phyloP scores from a whole-genome alignment of 108 stramenopile genomes.

The Pseudonitzschia delicatissima region DNA sequence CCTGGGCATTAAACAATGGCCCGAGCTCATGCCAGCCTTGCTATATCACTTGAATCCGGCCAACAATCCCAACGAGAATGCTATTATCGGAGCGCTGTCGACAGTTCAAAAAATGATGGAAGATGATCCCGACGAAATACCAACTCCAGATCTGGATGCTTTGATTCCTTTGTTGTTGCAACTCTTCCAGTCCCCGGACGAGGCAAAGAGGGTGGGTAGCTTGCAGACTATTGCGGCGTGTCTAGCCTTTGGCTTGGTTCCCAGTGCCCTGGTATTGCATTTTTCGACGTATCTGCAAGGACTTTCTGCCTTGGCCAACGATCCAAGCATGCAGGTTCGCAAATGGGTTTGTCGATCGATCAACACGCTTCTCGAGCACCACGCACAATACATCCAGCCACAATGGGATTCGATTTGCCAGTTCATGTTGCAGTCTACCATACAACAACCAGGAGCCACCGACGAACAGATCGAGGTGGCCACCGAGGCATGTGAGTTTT shows the following conservation, averaged over 20 bases:
- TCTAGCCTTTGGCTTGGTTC: constrained; percentile 43
- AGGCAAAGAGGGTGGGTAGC: constrained; percentile 38
- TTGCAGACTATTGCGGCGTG: constrained; percentile 54
- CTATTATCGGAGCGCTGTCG: constrained; percentile 47
- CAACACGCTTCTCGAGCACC: constrained; percentile 60
- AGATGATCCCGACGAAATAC: constrained; percentile 64
- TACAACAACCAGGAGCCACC: constrained; percentile 15
- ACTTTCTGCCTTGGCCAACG: constrained; percentile 61
- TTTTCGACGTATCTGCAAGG: constrained; percentile 76
- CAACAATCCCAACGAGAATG: constrained; percentile 9
- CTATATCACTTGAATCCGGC: constrained; percentile 30
- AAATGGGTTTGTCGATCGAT: constrained; percentile 86
- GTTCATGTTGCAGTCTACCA: constrained; percentile 73
- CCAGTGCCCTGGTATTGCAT: constrained; percentile 67
- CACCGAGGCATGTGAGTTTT: constrained; percentile 89
- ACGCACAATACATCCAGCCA: constrained; percentile 71
- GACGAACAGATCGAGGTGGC: constrained; percentile 42
- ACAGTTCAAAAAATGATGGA: constrained; percentile 80
- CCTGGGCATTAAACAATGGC: constrained; percentile 40
- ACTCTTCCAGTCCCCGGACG: constrained; percentile 35
- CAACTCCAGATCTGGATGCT: constrained; percentile 45
- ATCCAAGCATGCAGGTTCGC: constrained; percentile 58
- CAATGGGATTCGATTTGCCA: constrained; percentile 68
- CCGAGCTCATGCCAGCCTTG: constrained; percentile 39
- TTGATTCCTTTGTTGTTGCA: constrained; percentile 59